These are phyloP conservation scores for Lathyrus tuberosus DNA, from an alignment of 306 rosid species.

Conservation along the genomic window DNA sequence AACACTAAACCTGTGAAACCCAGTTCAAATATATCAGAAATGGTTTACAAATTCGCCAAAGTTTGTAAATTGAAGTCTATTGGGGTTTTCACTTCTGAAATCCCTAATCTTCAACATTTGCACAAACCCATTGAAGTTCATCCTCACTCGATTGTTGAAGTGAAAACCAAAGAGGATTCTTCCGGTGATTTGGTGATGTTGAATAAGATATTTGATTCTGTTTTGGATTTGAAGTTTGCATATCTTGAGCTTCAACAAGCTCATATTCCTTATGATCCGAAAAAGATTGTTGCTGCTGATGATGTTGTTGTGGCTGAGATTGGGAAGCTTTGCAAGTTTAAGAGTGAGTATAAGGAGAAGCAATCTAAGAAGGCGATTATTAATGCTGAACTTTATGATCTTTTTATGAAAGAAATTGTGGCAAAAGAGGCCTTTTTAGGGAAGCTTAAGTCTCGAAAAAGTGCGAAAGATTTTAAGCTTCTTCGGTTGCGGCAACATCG, in stretches of 20 bases:
- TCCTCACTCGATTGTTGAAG: conserved; percentile 48
- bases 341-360: conserved; percentile 55
- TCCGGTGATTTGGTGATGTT: conserved; percentile 43
- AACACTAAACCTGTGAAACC: conserved; percentile 55
- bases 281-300: conserved; percentile 74
- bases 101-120: conserved; percentile 46
- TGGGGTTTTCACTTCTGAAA: conserved; percentile 69
- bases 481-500: conserved; percentile 45
- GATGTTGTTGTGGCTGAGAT: conserved; percentile 65
- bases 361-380: conserved; percentile 38
- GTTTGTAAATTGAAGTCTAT: conserved; percentile 75
- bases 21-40: conserved; percentile 72
- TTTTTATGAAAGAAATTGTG: conserved; percentile 49
- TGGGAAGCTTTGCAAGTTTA: conserved; percentile 67
- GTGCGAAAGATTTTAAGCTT: conserved; percentile 55
- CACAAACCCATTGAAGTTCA: conserved; percentile 50
- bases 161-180: conserved; percentile 24
- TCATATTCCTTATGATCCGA: conserved; percentile 74
- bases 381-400: conserved; percentile 36
- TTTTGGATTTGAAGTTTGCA: conserved; percentile 71
- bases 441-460: conserved; percentile 57
- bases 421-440: conserved; percentile 51
- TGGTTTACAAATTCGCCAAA: conserved; percentile 68
- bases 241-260: conserved; percentile 85
- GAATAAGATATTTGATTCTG: conserved; percentile 59